Evolutionary conservation across 2,329 filamentous ascomycete species (phyloP), one percentile per base, ranked within the genome.

Genomic region (Westerdykella sp.): DNA sequence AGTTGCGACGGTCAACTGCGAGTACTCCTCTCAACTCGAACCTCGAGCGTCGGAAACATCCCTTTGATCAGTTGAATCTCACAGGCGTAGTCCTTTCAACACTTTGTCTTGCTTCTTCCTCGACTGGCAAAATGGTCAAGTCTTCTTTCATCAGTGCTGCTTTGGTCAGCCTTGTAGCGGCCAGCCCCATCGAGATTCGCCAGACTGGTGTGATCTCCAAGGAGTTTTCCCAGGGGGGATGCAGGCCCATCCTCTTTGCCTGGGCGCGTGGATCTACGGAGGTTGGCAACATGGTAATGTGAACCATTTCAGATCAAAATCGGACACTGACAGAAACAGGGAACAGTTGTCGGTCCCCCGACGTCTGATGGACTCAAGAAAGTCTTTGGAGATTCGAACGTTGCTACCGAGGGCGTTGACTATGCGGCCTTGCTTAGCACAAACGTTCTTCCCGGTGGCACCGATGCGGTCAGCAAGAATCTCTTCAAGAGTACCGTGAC

Each of bases 201-300:
- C 56, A 62, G 35, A 63, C 59, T 23, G 43, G 54, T 4, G 50
- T 44, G 7, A 60, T 50, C 4, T 57, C 65, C 5, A 68, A 67
- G 9, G 69, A 72, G 31, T 68, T 71, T 44, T 66, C 63, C 6
- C 44, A 53, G 22, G 65, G 66, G 9, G 57, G 60, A 6, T 74
- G 72, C 57, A 63, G 59, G 48, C 59, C 64, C 23, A 57, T 73
- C 16, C 68, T 73, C 21, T 70, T 76, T 39, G 70, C 75, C 37
- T 76, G 71, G 48, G 72, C 73, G 9, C 68, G 73, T 37, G 73
- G 71, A 18, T 74, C 72, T 11, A 70, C 67, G 12, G 73, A 76
- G 49, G 51, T 59, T 6, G 73, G 73, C n/a, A 73, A 75, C 55
- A 68, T 76, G 55, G 71, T 73, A 59, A 5, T 3, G 3, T 7